A percentile compares a stretch with the other conserved stretches of the same genome.
Evolutionary conservation across 306 rosid genomes (phyloP).

Genomic region (Cajanus cajan): DNA sequence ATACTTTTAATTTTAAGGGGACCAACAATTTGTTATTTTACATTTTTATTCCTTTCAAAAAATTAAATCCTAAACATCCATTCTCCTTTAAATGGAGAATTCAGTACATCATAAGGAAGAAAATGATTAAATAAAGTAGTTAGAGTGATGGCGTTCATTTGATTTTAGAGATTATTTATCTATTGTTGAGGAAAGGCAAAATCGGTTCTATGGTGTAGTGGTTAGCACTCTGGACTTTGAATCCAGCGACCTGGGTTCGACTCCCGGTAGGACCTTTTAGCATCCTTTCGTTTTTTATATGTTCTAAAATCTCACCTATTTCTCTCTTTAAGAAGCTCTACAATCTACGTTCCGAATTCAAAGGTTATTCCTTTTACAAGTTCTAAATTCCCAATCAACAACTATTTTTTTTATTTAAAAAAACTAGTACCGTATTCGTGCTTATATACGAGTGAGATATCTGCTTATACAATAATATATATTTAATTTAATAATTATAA

Average conservation of each 20-base stretch:
- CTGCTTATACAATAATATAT: too few species aligned
- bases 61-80: too few species aligned
- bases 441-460: too few species aligned
- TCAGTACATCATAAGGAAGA: background rate
- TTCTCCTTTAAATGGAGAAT: background rate
- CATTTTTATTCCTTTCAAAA: background rate
- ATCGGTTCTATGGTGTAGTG: conserved; percentile 57
- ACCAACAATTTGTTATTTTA: background rate
- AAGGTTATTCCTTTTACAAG: too few species aligned
- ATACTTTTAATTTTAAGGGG: background rate
- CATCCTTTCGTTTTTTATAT: too few species aligned
- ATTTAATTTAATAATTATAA: too few species aligned
- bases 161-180: background rate
- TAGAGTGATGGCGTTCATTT: background rate
- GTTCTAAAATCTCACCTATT: too few species aligned
- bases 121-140: background rate
- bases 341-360: too few species aligned
- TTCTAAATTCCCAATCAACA: too few species aligned
- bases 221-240: conserved; percentile 64
- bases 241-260: conserved; percentile 63
- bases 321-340: too few species aligned
- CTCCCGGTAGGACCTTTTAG: conserved; percentile 52
- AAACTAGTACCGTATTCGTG: too few species aligned
- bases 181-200: fast-evolving
- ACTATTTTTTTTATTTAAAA: too few species aligned